Base-by-base conservation (phyloP, 495 filamentous ascomycete genomes). In the Cryomyces minteri region DNA sequence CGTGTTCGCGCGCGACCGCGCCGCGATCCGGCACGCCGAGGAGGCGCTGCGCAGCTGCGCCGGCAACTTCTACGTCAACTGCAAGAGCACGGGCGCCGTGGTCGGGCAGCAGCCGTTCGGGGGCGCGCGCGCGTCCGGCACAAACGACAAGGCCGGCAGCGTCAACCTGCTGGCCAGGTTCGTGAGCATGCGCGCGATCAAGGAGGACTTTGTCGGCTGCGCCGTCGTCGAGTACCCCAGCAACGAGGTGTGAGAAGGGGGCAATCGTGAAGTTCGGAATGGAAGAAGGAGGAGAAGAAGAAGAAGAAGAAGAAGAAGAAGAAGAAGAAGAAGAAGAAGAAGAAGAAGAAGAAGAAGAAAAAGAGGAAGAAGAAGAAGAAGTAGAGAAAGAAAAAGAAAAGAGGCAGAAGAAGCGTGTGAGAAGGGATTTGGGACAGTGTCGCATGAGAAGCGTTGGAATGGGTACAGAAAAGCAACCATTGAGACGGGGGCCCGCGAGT, bases 101-200 rank as follows among this genome's bases (percentile, higher is more conserved):
- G 62, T 66, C 4, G 62, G 58, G 10, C 62, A 66, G 49, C 63
- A 66, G 48, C 62, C 63, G 9, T 66, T 66, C 49, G 63, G 63
- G 9, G 63, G 63, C 14, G 57, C 54, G 43, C 54, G 63, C 41
- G 58, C 62, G 32, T 57, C 53, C 38, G 63, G 63, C 3, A 66
- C 63, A 45, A 66, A 66, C 42, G 63, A 66, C 41, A 66, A 66
- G 53, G 63, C 63, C 4, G 63, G 63, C 1, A 60, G 54, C 45
- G 55, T 58, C 44, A 64, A 60, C 39, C 43, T 66, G 44, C 39
- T 66, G 40, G 30, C 36, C 4, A 46, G 63, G 43, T 66, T 64
- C 45, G 61, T 64, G 33, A 63, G 56, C 39, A 56, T 64, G 60
- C 48, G 63, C 49, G 46, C 58, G 31, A 59, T 66, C 41, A 66